These are phyloP conservation scores for Ilex asprella DNA, from an alignment of 257 asterid species.

Conservation along the genomic window DNA sequence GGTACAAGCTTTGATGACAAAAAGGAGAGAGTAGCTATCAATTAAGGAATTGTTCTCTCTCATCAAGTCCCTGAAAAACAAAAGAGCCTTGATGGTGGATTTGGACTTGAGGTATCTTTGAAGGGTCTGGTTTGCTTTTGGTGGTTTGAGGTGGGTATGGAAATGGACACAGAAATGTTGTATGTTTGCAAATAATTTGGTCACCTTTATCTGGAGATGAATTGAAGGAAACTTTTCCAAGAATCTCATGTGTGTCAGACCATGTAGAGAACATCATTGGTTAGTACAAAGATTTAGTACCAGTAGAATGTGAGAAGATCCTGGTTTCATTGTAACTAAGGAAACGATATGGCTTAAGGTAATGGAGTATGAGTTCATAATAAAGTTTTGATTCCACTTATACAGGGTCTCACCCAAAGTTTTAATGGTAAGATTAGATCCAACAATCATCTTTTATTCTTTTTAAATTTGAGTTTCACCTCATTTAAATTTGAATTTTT, in stretches of 20 bases:
- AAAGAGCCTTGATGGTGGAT: constrained; percentile 16
- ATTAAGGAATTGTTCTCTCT: constrained; percentile 10
- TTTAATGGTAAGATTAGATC: too few species aligned
- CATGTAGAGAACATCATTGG: too few species aligned
- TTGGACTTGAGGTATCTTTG: constrained; percentile 15
- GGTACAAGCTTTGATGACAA: constrained; percentile 17
- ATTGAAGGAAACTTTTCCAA: not conserved
- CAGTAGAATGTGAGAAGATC: too few species aligned
- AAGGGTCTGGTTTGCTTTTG: constrained; percentile 17
- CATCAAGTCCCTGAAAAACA: constrained; percentile 16
- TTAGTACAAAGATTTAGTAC: too few species aligned
- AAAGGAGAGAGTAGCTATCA: constrained; percentile 23
- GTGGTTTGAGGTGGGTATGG: constrained; percentile 10
- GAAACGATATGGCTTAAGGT: too few species aligned
- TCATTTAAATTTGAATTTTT: too few species aligned
- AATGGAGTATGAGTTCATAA: too few species aligned
- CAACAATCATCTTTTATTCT: too few species aligned
- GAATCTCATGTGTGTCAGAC: constrained; percentile 2
- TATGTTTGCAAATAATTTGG: not conserved
- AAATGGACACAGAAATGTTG: constrained; percentile 1
- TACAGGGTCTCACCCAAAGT: too few species aligned
- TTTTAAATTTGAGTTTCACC: too few species aligned
- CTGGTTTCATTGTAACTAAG: too few species aligned
- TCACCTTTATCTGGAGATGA: not conserved
- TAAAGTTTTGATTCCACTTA: too few species aligned